Evolutionary conservation across 2,329 filamentous ascomycete genomes (phyloP).

Genomic region (Sporothrix variecibatus): DNA sequence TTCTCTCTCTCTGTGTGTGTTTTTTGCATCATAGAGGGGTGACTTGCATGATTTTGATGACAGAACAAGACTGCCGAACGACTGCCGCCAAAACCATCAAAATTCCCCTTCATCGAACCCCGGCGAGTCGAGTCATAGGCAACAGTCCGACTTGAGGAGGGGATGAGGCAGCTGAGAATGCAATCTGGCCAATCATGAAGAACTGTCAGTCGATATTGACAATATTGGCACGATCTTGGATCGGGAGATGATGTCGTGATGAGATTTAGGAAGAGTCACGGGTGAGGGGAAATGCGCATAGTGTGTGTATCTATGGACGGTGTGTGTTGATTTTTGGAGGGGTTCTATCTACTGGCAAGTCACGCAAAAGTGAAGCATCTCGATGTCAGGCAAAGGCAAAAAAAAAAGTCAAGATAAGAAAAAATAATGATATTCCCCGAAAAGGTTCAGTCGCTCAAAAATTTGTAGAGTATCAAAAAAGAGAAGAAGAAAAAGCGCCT

Average conservation of each 20-base stretch:
- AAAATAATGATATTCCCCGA: not conserved
- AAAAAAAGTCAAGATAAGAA: not conserved
- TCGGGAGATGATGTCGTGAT: not conserved
- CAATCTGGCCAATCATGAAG: not conserved
- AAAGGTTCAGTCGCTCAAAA: not conserved
- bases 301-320: not conserved
- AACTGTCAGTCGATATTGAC: not conserved
- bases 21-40: not conserved
- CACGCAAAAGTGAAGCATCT: not conserved
- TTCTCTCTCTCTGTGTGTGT: not conserved
- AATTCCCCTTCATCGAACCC: not conserved
- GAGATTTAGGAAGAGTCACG: not conserved
- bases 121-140: constrained; percentile 13
- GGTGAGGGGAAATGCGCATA: not conserved
- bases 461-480: not conserved
- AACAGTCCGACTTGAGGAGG: not conserved
- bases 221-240: not conserved
- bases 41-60: not conserved
- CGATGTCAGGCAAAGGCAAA: not conserved
- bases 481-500: too few species aligned
- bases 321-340: not conserved
- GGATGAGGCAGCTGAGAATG: not conserved
- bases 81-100: not conserved
- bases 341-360: not conserved
- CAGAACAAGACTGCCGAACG: not conserved